Conservation (phyloP, 345 rosid species). For the Eucalyptus caleyi region DNA sequence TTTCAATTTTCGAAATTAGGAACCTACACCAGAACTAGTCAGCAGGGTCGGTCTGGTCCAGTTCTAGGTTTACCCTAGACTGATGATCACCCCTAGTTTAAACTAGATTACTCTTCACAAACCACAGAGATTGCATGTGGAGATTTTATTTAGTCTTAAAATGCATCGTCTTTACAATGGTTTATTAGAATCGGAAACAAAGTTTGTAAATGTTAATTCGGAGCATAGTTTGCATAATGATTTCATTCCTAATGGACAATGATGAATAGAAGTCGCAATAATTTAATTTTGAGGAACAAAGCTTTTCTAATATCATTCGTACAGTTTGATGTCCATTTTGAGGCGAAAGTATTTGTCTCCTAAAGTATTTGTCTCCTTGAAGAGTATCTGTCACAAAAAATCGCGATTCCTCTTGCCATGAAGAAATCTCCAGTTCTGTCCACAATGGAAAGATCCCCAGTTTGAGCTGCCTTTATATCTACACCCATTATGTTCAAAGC, state of each 20-base stretch:
- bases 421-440: conserved; percentile 63
- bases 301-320: conserved; percentile 23
- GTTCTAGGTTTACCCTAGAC: background rate
- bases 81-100: background rate
- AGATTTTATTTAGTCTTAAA: background rate
- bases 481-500: no score
- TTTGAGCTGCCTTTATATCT: background rate
- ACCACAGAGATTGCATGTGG: conserved; percentile 18
- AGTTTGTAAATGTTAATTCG: background rate
- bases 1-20: background rate
- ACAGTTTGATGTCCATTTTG: background rate
- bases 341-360: background rate
- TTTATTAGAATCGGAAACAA: background rate
- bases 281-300: background rate
- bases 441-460: conserved; percentile 51
- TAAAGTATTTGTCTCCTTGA: conserved; percentile 9
- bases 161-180: background rate
- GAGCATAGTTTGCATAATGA: background rate
- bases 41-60: fast-evolving
- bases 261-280: background rate
- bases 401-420: conserved; percentile 60
- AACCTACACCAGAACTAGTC: fast-evolving
- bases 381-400: conserved; percentile 20
- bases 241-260: background rate
- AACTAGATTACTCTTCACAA: conserved; percentile 19